These are phyloP conservation scores for Lepidium africanum DNA, from an alignment of 345 rosid genomes.

Conservation along the genomic window DNA sequence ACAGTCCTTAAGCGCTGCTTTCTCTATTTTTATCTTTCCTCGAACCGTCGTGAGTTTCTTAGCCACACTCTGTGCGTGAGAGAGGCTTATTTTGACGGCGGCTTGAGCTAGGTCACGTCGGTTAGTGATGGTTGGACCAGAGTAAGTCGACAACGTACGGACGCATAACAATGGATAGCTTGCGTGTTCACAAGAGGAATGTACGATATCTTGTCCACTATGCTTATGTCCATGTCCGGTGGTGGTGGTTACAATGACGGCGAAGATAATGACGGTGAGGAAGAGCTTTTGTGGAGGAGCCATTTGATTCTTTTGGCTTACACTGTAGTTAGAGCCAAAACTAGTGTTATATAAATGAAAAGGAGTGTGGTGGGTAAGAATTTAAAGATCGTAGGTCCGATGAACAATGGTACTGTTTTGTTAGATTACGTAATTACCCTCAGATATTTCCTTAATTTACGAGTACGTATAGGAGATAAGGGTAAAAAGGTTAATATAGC, in stretches of 20 bases:
- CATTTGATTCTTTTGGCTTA: not conserved
- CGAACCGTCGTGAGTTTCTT: constrained; percentile 25
- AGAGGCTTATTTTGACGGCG: constrained; percentile 55
- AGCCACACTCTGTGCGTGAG: constrained; percentile 36
- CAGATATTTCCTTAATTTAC: not conserved
- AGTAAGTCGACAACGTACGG: constrained; percentile 59
- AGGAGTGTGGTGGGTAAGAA: constrained; percentile 18
- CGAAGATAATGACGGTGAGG: constrained; percentile 4
- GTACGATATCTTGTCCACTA: constrained; percentile 40
- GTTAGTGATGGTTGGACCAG: constrained; percentile 57
- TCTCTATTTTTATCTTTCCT: constrained; percentile 33
- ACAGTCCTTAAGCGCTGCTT: constrained; percentile 58
- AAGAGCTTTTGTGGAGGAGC: constrained; percentile 4
- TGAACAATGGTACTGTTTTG: not conserved
- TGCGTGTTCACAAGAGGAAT: constrained; percentile 60
- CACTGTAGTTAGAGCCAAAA: not conserved
- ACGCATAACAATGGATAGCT: constrained; percentile 65
- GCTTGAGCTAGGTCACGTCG: constrained; percentile 64
- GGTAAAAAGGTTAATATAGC: constrained; percentile 9
- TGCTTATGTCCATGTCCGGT: not conserved
- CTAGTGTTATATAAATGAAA: not conserved
- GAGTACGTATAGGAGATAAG: not conserved
- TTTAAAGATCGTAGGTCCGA: constrained; percentile 24
- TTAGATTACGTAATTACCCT: constrained; percentile 11
- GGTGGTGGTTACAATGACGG: constrained; percentile 14